A percentile compares a stretch with the other conserved stretches of the same genome.
phyloP scores from a whole-genome alignment of 345 rosid genomes.

The Eutrema japonicum region DNA sequence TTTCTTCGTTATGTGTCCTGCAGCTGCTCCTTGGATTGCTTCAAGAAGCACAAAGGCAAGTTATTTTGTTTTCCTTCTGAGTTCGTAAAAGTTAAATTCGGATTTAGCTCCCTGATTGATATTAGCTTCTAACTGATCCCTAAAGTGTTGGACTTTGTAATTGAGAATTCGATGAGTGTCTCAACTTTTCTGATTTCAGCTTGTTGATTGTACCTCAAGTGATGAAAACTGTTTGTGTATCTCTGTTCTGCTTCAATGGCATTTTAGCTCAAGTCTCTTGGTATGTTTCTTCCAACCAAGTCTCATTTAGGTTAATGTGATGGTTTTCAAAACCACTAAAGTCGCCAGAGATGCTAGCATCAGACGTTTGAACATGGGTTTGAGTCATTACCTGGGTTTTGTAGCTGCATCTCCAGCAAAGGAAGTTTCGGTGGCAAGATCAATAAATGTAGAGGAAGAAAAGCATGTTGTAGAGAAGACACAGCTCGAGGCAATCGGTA shows the following conservation, averaged over 20 bases:
- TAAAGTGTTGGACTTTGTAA: conserved; percentile 17
- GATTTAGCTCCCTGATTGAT: conserved; percentile 1
- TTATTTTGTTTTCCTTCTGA: not conserved
- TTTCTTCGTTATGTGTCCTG: conserved; percentile 28
- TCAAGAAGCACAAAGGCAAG: conserved; percentile 57
- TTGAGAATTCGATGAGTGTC: not conserved
- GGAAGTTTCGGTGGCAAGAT: conserved; percentile 45
- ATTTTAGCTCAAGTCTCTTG: conserved; percentile 22
- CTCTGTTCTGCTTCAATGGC: not conserved
- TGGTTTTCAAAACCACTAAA: conserved; percentile 10
- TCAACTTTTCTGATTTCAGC: not conserved
- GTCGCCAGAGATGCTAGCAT: conserved; percentile 24
- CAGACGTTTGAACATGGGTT: conserved; percentile 16
- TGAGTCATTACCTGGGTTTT: conserved; percentile 19
- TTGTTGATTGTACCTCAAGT: not conserved
- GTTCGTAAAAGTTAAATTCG: not conserved
- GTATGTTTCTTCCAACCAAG: conserved; percentile 41
- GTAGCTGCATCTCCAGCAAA: conserved; percentile 40
- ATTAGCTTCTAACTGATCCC: not conserved
- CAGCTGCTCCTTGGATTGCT: conserved; percentile 73
- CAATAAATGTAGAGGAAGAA: conserved; percentile 54
- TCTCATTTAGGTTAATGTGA: conserved; percentile 1
- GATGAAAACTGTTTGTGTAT: not conserved
- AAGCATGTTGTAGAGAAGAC: conserved; percentile 50
- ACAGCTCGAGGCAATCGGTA: conserved; percentile 72